Percentiles rank a stretch among this genome's conserved stretches.
These are phyloP conservation scores for Moesziomyces antarcticus DNA, from an alignment of 1,284 basidiomycete genomes.

Conservation along the genomic window DNA sequence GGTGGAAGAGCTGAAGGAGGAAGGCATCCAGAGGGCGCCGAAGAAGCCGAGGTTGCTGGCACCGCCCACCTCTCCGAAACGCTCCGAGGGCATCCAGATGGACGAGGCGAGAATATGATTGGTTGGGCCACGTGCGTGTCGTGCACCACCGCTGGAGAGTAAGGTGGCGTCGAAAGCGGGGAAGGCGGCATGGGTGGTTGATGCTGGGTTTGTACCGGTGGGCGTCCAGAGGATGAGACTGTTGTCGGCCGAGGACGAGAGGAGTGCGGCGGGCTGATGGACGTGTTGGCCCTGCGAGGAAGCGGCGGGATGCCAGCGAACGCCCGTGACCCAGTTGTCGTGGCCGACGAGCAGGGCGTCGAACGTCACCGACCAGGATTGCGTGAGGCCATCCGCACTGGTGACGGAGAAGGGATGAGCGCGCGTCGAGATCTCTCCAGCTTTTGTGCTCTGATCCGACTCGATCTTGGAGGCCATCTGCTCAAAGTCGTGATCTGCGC, in stretches of 20 bases:
- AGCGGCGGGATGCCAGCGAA: constrained; percentile 57
- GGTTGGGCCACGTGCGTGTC: constrained; percentile 57
- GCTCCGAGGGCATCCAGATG: constrained; percentile 63
- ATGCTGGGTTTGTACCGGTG: constrained; percentile 10
- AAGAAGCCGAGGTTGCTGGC: constrained; percentile 62
- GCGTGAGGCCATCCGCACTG: constrained; percentile 6
- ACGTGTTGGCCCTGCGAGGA: neutral
- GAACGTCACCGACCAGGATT: constrained; percentile 56
- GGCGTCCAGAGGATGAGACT: constrained; percentile 66
- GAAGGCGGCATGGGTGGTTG: constrained; percentile 13
- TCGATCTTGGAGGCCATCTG: constrained; percentile 58
- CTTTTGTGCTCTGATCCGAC: constrained; percentile 36
- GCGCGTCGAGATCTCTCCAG: constrained; percentile 49
- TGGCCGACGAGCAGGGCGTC: constrained; percentile 65
- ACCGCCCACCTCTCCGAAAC: constrained; percentile 65
- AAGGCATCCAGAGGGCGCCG: constrained; percentile 58
- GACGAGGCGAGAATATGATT: constrained; percentile 42
- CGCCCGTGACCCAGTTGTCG: constrained; percentile 63
- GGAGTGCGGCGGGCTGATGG: constrained; percentile 58
- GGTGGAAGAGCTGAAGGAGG: constrained; percentile 1
- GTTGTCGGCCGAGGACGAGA: constrained; percentile 64
- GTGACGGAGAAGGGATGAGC: constrained; percentile 30
- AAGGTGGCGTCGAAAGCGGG: constrained; percentile 71
- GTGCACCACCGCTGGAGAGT: constrained; percentile 44
- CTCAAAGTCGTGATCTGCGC: constrained; percentile 58